phyloP scores from a whole-genome alignment of 2,329 filamentous ascomycete species.

The Lachnellula suecica region DNA sequence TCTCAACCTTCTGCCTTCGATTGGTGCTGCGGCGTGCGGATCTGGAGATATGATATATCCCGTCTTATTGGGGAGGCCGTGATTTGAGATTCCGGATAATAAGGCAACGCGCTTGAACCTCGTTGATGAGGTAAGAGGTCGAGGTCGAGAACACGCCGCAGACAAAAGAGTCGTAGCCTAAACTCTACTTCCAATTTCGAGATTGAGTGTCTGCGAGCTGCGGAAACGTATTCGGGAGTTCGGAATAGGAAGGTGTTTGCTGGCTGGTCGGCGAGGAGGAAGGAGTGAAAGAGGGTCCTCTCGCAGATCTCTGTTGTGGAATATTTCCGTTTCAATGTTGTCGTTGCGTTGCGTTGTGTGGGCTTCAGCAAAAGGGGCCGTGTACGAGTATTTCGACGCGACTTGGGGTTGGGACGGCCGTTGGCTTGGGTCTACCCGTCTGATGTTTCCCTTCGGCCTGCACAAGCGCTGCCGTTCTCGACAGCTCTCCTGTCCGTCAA shows the following conservation, averaged over 20 bases:
- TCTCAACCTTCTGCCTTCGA: neutral
- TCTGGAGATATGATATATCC: neutral
- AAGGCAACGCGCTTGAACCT: conserved; percentile 7
- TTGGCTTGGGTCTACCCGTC: conserved; percentile 12
- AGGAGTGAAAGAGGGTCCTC: neutral
- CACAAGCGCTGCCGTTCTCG: conserved; percentile 22
- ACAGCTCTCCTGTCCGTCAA: conserved; percentile 18
- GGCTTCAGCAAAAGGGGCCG: neutral
- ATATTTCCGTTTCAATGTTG: too few relatives aligned
- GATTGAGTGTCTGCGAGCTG: conserved; percentile 9
- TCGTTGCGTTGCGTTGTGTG: conserved; percentile 3
- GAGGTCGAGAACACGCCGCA: conserved; percentile 12
- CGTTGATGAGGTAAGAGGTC: conserved; percentile 13
- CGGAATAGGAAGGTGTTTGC: neutral
- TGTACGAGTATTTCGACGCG: conserved; percentile 8
- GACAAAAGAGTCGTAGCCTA: neutral
- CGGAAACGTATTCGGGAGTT: neutral
- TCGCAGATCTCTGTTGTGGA: conserved; percentile 13
- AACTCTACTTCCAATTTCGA: conserved; percentile 20
- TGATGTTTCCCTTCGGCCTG: conserved; percentile 11
- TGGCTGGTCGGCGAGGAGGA: too few relatives aligned
- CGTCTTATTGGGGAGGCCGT: neutral
- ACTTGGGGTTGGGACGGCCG: conserved; percentile 5
- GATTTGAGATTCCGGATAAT: conserved; percentile 8
- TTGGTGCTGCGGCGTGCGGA: neutral